A percentile compares a stretch with the other conserved stretches of the same genome.
Evolutionary conservation across 2,329 filamentous ascomycete species (phyloP).

Genomic region (Zasmidium cellare): DNA sequence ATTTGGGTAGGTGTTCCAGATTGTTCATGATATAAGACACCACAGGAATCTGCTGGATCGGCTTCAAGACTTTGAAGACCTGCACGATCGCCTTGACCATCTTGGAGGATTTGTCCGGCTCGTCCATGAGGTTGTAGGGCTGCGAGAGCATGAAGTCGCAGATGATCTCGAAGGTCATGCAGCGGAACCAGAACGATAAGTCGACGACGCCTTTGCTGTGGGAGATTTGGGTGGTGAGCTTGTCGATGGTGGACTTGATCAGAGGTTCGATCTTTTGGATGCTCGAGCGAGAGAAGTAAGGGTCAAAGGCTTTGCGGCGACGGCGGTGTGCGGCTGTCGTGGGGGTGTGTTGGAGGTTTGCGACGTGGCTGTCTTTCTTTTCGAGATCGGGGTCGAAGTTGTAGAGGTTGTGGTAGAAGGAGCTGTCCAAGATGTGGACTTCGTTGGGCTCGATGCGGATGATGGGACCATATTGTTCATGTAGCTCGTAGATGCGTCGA

Average conservation of each 20-base stretch:
- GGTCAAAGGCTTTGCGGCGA: not conserved
- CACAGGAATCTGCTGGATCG: not conserved
- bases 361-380: not conserved
- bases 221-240: not conserved
- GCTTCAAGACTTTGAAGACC: conserved; percentile 5
- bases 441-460: conserved; percentile 17
- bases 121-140: not conserved
- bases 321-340: not conserved
- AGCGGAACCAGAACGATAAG: not conserved
- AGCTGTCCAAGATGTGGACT: conserved; percentile 8
- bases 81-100: not conserved
- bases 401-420: conserved; percentile 12
- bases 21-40: not conserved
- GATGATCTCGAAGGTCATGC: not conserved
- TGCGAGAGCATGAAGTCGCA: not conserved
- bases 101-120: not conserved
- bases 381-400: not conserved
- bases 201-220: not conserved
- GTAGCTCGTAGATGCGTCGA: not conserved
- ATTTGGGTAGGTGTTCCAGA: not conserved
- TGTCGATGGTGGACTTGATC: not conserved
- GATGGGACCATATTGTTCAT: conserved; percentile 11
- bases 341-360: not conserved
- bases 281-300: not conserved
- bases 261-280: not conserved